These are phyloP conservation scores for Avena eriantha DNA, from an alignment of 176 grass and related monocot genomes.

Conservation along the genomic window DNA sequence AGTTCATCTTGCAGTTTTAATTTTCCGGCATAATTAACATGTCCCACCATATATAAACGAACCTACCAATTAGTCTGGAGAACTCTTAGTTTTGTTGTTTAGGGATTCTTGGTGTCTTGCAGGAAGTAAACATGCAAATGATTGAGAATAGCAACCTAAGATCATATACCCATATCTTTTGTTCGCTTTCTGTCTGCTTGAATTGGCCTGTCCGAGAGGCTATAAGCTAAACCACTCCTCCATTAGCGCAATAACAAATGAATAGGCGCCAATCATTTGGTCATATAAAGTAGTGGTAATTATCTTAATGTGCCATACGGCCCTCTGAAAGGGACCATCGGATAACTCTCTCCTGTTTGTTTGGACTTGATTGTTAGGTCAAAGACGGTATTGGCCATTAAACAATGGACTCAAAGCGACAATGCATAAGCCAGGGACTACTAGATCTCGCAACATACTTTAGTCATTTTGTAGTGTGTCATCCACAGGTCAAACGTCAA, in stretches of 20 bases:
- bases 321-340: conserved; percentile 40
- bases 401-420: conserved; percentile 41
- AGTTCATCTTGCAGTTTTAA: conserved; percentile 38
- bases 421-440: conserved; percentile 29
- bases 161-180: conserved; percentile 57
- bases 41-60: neutral
- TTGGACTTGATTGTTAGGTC: conserved; percentile 58
- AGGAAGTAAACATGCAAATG: conserved; percentile 58
- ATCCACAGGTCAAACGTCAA: conserved; percentile 50
- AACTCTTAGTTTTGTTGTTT: conserved; percentile 42
- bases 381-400: conserved; percentile 43
- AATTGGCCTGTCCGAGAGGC: conserved; percentile 38
- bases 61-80: neutral
- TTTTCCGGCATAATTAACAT: neutral
- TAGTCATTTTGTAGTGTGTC: conserved; percentile 12
- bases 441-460: conserved; percentile 49
- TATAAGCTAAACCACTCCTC: conserved; percentile 41
- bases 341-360: conserved; percentile 51
- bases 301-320: conserved; percentile 41
- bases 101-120: conserved; percentile 60
- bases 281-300: conserved; percentile 47
- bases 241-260: conserved; percentile 42
- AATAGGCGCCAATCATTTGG: conserved; percentile 58
- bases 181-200: conserved; percentile 61
- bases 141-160: conserved; percentile 50